Evolutionary conservation across 1,139 yeast genomes (phyloP).

Genomic region (Suhomyces bribrorum): DNA sequence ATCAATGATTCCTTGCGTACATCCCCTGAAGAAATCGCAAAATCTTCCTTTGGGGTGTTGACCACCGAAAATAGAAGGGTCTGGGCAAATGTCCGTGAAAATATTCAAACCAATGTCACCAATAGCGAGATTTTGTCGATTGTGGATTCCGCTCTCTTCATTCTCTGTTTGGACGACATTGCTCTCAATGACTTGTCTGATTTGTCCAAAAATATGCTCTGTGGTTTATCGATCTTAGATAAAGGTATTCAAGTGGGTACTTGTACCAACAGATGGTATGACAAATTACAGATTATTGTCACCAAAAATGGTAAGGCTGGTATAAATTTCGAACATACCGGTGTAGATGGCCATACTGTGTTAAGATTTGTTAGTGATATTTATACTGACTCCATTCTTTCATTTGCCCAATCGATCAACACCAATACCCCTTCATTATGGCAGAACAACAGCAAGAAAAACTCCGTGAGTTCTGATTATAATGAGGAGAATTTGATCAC

Average conservation of each 20-base stretch:
- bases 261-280: slow-evolving; percentile 94
- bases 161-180: slow-evolving; percentile 79
- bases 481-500: slow-evolving; percentile 41
- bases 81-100: slow-evolving; percentile 76
- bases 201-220: slow-evolving; percentile 77
- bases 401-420: slow-evolving; percentile 84
- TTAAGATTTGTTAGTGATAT: slow-evolving; percentile 85
- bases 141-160: slow-evolving; percentile 78
- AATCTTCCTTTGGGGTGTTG: slow-evolving; percentile 82
- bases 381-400: slow-evolving; percentile 83
- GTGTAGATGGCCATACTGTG: slow-evolving; percentile 95
- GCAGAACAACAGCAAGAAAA: slow-evolving; percentile 31
- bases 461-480: slow-evolving; percentile 2
- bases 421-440: slow-evolving; percentile 79
- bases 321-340: slow-evolving; percentile 91
- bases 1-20: slow-evolving; percentile 68
- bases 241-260: slow-evolving; percentile 91
- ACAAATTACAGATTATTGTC: slow-evolving; percentile 82
- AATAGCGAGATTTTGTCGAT: slow-evolving; percentile 73
- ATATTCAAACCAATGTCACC: slow-evolving; percentile 40
- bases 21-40: slow-evolving; percentile 66
- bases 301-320: slow-evolving; percentile 95
- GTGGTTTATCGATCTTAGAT: slow-evolving; percentile 78
- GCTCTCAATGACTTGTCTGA: slow-evolving; percentile 66
- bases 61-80: slow-evolving; percentile 85